These are phyloP conservation scores for Septoria petroselini DNA, from an alignment of 2,329 filamentous ascomycete species.

Conservation along the genomic window DNA sequence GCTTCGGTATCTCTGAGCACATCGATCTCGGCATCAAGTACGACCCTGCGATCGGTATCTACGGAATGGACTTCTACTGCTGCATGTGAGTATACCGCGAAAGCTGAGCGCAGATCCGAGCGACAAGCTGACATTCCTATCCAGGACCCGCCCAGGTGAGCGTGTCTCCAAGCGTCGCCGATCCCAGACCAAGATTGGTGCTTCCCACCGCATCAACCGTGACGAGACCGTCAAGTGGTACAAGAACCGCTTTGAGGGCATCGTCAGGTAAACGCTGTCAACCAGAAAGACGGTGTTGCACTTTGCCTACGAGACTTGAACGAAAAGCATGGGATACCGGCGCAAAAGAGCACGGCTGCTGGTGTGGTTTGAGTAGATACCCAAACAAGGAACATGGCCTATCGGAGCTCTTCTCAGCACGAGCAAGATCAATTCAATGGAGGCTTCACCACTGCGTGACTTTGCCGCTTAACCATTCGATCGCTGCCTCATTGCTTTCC, in stretches of 20 bases:
- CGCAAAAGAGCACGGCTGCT: slow-evolving; percentile 30
- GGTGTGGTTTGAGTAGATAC: slow-evolving; percentile 29
- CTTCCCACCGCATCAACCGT: slow-evolving; percentile 89
- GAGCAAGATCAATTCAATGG: slow-evolving; percentile 40
- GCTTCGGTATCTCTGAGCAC: slow-evolving; percentile 99
- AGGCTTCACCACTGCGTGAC: slow-evolving; percentile 36
- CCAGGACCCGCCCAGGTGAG: slow-evolving; percentile 90
- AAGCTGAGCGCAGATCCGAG: not conserved
- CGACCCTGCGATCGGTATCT: slow-evolving; percentile 96
- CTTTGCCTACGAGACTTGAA: slow-evolving; percentile 18
- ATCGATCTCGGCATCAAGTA: slow-evolving; percentile 99
- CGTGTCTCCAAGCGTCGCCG: slow-evolving; percentile 94
- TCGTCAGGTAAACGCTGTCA: slow-evolving; percentile 77
- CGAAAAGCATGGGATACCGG: slow-evolving; percentile 26
- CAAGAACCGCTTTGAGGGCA: slow-evolving; percentile 94
- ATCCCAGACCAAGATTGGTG: slow-evolving; percentile 79
- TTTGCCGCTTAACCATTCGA: slow-evolving; percentile 39
- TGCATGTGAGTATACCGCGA: slow-evolving; percentile 70
- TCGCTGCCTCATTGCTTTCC: slow-evolving; percentile 35
- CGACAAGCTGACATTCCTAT: slow-evolving; percentile 18
- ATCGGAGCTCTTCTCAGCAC: slow-evolving; percentile 38
- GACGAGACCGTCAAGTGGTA: slow-evolving; percentile 98
- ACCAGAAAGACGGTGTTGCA: slow-evolving; percentile 10
- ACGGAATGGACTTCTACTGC: slow-evolving; percentile 99
- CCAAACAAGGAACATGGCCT: slow-evolving; percentile 36